Evolutionary conservation across 768 basidiomycete species (phyloP).

Genomic region (Cystofilobasidium bisporidii): DNA sequence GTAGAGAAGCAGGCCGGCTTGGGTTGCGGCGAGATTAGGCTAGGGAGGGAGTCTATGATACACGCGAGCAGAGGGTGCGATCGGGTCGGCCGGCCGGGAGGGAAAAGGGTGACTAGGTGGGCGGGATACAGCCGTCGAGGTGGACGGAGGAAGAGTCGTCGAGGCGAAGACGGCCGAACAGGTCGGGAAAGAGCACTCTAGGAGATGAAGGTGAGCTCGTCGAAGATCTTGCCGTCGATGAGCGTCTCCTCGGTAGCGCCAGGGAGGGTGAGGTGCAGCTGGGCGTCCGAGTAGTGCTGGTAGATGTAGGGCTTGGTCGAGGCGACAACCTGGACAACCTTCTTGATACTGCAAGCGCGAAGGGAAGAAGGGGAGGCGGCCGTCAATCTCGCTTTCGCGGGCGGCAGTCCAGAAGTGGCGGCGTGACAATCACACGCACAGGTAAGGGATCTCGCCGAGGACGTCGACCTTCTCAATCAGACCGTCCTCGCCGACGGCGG

Average conservation of each 20-base stretch:
- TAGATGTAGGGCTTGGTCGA: conserved; percentile 91
- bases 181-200: conserved; percentile 12
- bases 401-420: too few species aligned
- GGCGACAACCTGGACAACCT: conserved; percentile 84
- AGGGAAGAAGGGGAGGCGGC: not conserved
- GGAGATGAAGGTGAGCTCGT: conserved; percentile 27
- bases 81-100: too few species aligned
- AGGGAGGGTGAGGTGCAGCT: conserved; percentile 21
- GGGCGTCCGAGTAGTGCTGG: conserved; percentile 44
- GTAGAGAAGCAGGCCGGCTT: too few species aligned
- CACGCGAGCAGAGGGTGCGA: too few species aligned
- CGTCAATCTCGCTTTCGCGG: not conserved
- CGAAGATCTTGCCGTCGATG: conserved; percentile 27
- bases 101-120: too few species aligned
- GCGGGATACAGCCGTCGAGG: too few species aligned
- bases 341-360: conserved; percentile 49
- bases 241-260: conserved; percentile 12
- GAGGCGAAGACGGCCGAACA: too few species aligned
- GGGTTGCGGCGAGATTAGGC: too few species aligned
- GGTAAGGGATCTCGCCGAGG: conserved; percentile 84
- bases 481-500: conserved; percentile 48
- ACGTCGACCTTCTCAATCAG: conserved; percentile 90
- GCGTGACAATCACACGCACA: conserved; percentile 41
- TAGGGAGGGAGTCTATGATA: too few species aligned
- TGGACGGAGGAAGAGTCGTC: too few species aligned